Evolutionary conservation across 2,329 filamentous ascomycete species (phyloP).

Genomic region (Cytospora piceae): DNA sequence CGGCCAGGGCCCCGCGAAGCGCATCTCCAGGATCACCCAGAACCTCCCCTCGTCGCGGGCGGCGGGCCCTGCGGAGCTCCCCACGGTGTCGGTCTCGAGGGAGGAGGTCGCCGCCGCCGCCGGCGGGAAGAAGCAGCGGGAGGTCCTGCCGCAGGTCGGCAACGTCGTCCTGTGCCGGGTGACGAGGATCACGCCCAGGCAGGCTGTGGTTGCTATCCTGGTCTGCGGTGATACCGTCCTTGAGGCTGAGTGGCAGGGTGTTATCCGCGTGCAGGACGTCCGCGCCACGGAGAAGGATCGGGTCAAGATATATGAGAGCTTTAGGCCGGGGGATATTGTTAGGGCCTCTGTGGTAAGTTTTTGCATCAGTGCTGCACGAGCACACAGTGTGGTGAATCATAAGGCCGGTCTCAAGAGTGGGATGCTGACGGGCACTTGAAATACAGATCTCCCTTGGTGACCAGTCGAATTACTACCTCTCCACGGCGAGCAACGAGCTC

Average conservation of each 20-base stretch:
- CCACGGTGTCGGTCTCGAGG: slow-evolving; percentile 60
- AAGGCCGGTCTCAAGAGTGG: too few species aligned
- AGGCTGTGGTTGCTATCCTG: slow-evolving; percentile 85
- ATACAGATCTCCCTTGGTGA: slow-evolving; percentile 83
- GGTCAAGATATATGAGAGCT: slow-evolving; percentile 87
- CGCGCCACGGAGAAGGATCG: slow-evolving; percentile 95
- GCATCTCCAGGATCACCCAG: slow-evolving; percentile 59
- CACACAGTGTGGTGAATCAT: too few species aligned
- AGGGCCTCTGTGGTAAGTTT: slow-evolving; percentile 75
- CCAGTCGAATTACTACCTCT: slow-evolving; percentile 93
- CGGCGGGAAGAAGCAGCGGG: slow-evolving; percentile 54
- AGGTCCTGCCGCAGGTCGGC: slow-evolving; percentile 80
- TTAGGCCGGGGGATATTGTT: slow-evolving; percentile 91
- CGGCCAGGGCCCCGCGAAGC: slow-evolving; percentile 54
- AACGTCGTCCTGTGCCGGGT: slow-evolving; percentile 83
- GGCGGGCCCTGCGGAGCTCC: slow-evolving; percentile 44
- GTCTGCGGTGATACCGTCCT: slow-evolving; percentile 75
- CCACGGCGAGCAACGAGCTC: slow-evolving; percentile 86
- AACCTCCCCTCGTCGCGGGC: slow-evolving; percentile 12
- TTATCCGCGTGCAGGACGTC: slow-evolving; percentile 89
- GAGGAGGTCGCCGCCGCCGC: not conserved
- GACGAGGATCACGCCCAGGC: slow-evolving; percentile 80
- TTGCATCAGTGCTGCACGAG: too few species aligned
- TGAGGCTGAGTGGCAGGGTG: slow-evolving; percentile 80
- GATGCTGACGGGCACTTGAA: not conserved